These are phyloP conservation scores for Rhypophila decipiens DNA, from an alignment of 495 filamentous ascomycete genomes.

Conservation along the genomic window DNA sequence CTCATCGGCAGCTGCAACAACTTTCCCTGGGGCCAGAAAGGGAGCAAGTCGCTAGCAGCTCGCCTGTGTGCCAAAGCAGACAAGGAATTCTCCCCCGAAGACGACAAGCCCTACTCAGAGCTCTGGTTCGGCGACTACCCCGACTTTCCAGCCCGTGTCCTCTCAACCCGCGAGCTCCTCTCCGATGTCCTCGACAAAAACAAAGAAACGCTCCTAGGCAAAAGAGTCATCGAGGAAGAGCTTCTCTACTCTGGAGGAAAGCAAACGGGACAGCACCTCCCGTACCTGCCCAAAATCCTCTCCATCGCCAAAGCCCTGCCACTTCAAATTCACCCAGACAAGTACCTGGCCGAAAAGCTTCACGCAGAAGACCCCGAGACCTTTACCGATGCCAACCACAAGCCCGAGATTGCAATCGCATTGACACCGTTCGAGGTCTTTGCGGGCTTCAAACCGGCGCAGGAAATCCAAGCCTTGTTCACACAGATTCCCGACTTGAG, in stretches of 20 bases:
- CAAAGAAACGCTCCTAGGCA: conserved; percentile 57
- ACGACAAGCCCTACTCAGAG: conserved; percentile 57
- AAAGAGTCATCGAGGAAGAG: conserved; percentile 53
- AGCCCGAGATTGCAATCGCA: conserved; percentile 76
- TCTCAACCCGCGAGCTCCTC: conserved; percentile 57
- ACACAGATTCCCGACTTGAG: conserved; percentile 33
- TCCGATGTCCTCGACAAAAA: conserved; percentile 59
- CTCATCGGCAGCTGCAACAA: conserved; percentile 48
- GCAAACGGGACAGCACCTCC: conserved; percentile 61
- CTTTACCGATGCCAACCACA: conserved; percentile 71
- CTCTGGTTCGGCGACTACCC: conserved; percentile 86
- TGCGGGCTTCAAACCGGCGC: conserved; percentile 64
- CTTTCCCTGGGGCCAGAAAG: conserved; percentile 64
- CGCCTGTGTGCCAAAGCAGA: conserved; percentile 60
- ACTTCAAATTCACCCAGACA: conserved; percentile 75
- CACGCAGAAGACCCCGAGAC: conserved; percentile 56
- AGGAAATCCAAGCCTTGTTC: conserved; percentile 55
- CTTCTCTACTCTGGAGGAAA: too few relatives aligned
- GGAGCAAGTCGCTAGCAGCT: conserved; percentile 63
- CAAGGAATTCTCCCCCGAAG: conserved; percentile 61
- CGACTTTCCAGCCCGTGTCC: conserved; percentile 56
- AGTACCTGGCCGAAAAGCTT: conserved; percentile 54
- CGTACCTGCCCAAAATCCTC: conserved; percentile 73
- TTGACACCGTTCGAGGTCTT: conserved; percentile 75
- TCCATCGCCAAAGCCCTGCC: conserved; percentile 74